A percentile compares a stretch with the other conserved stretches of the same genome.
Conservation (phyloP, 768 basidiomycete genomes). For the Dictyophora rubrovolvata region DNA sequence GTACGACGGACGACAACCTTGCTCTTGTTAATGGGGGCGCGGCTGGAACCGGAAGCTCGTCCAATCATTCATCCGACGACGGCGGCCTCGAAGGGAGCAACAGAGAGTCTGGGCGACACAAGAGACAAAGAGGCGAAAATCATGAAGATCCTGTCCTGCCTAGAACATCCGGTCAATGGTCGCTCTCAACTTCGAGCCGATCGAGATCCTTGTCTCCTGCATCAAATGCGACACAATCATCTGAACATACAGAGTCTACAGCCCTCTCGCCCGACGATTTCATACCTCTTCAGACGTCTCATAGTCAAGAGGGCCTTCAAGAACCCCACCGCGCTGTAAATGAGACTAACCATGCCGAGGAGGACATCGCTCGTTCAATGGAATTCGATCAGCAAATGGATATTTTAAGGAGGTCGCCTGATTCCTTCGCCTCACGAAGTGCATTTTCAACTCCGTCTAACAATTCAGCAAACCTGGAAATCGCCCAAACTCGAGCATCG, state of each 20-base stretch:
- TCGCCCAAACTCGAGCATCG: background rate
- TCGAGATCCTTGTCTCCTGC: background rate
- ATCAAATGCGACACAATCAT: background rate
- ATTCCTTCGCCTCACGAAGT: background rate
- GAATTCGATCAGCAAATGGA: constrained; percentile 9
- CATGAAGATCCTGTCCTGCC: background rate
- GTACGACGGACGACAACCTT: background rate
- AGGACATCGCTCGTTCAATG: constrained; percentile 8
- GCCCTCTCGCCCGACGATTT: background rate
- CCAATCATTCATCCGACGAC: background rate
- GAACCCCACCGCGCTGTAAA: background rate
- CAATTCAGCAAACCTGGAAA: background rate
- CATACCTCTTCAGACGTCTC: background rate
- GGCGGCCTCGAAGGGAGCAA: background rate
- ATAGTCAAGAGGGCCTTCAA: background rate
- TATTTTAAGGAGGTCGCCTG: background rate
- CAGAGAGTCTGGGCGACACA: constrained; percentile 5
- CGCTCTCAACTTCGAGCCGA: background rate
- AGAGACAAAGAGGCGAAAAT: constrained; percentile 7
- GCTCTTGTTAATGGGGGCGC: background rate
- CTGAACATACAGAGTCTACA: background rate
- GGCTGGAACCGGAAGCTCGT: background rate
- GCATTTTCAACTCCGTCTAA: background rate
- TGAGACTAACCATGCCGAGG: background rate
- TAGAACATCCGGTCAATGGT: background rate